Evolutionary conservation across 2,329 filamentous ascomycete genomes (phyloP).

Genomic region (Samsoniella hepiali): DNA sequence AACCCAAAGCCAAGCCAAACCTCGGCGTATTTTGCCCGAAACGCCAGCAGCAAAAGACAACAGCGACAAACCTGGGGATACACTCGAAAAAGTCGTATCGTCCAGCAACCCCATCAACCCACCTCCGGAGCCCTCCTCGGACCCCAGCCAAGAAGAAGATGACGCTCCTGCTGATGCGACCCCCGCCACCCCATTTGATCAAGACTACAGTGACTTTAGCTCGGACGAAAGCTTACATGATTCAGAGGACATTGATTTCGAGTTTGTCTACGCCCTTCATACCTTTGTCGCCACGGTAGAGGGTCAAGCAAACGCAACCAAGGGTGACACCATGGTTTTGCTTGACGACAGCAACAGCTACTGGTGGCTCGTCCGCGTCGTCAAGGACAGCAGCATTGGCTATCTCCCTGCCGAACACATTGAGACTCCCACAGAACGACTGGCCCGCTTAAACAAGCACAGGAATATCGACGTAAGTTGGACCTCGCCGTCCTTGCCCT

Average conservation of each 20-base stretch:
- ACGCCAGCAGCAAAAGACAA: neutral
- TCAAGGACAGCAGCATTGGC: constrained; percentile 94
- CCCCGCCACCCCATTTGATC: constrained; percentile 53
- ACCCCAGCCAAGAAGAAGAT: constrained; percentile 39
- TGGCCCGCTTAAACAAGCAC: constrained; percentile 94
- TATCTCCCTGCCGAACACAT: constrained; percentile 98
- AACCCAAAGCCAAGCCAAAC: neutral
- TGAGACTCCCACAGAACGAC: constrained; percentile 90
- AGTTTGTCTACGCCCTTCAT: constrained; percentile 97
- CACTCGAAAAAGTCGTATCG: neutral
- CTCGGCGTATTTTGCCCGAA: neutral
- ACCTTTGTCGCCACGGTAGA: constrained; percentile 98
- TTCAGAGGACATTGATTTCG: constrained; percentile 98
- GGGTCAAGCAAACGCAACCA: constrained; percentile 95
- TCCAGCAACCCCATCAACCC: neutral
- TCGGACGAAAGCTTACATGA: constrained; percentile 83
- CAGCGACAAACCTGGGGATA: neutral
- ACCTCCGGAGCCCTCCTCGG: neutral
- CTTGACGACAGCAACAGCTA: constrained; percentile 99
- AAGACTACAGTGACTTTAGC: constrained; percentile 65
- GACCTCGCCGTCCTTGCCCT: neutral
- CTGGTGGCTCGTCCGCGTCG: constrained; percentile 97
- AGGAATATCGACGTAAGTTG: constrained; percentile 87
- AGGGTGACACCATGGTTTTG: constrained; percentile 97
- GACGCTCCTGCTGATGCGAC: constrained; percentile 45